A percentile compares a stretch with the other conserved stretches of the same genome.
phyloP scores from a whole-genome alignment of 2,329 filamentous ascomycete genomes.

The Neofusicoccum parvum region DNA sequence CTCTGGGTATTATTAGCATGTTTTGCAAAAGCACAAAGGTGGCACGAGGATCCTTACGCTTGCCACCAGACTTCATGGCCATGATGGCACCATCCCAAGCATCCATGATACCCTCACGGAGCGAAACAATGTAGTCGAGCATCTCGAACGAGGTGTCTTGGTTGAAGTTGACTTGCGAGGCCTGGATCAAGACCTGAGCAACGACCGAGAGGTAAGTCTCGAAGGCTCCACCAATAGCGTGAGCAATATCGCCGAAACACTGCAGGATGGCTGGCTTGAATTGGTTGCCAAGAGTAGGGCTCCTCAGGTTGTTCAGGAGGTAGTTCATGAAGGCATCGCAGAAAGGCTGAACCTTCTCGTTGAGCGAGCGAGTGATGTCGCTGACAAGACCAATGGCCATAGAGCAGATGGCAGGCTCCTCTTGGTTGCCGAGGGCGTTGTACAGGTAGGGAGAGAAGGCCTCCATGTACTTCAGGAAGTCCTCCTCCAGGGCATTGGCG shows the following conservation, averaged over 20 bases:
- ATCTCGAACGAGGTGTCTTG: slow-evolving; percentile 89
- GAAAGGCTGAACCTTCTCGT: slow-evolving; percentile 87
- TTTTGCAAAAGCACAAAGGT: not conserved
- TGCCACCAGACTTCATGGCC: slow-evolving; percentile 82
- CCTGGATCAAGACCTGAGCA: slow-evolving; percentile 91
- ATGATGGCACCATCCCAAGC: slow-evolving; percentile 97
- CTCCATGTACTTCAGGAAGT: slow-evolving; percentile 97
- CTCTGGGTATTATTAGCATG: slow-evolving; percentile 41
- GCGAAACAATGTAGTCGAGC: slow-evolving; percentile 92
- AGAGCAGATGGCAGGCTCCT: slow-evolving; percentile 89
- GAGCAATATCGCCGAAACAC: slow-evolving; percentile 96
- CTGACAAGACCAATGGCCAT: slow-evolving; percentile 98
- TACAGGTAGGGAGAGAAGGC: slow-evolving; percentile 90
- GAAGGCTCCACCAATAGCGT: slow-evolving; percentile 88
- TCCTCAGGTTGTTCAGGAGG: slow-evolving; percentile 88
- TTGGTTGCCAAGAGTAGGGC: slow-evolving; percentile 84
- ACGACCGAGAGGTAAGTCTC: slow-evolving; percentile 92
- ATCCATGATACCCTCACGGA: slow-evolving; percentile 98
- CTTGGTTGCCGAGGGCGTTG: slow-evolving; percentile 92
- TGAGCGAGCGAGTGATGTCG: slow-evolving; percentile 90
- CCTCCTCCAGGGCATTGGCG: slow-evolving; percentile 85
- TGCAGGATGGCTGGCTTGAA: slow-evolving; percentile 98
- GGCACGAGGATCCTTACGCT: slow-evolving; percentile 45
- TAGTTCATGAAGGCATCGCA: slow-evolving; percentile 99
- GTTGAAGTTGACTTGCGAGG: slow-evolving; percentile 76